phyloP scores from a whole-genome alignment of 139 green algal genomes.

The Microglena sp. region DNA sequence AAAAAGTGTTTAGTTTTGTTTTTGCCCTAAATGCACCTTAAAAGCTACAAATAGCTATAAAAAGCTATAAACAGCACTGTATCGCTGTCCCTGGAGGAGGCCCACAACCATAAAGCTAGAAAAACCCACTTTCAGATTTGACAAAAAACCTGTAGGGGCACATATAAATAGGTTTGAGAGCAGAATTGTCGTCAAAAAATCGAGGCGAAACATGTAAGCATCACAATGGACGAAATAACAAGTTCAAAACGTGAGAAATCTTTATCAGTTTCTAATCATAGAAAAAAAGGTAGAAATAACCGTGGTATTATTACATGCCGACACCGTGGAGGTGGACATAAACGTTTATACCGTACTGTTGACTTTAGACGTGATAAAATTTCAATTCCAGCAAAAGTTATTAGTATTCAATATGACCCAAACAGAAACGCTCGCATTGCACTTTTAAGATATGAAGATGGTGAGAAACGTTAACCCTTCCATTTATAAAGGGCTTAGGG shows the following conservation, averaged over 20 bases:
- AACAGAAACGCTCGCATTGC: conserved; percentile 50
- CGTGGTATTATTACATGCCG: conserved; percentile 47
- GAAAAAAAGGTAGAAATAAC: conserved; percentile 37
- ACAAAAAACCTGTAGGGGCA: too few relatives aligned
- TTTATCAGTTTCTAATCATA: conserved; percentile 30
- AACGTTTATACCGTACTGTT: conserved; percentile 49
- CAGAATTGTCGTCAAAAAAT: too few relatives aligned
- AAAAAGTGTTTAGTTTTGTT: too few relatives aligned
- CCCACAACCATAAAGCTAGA: too few relatives aligned
- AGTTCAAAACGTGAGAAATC: too few relatives aligned
- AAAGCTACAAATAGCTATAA: too few relatives aligned
- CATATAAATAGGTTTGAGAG: too few relatives aligned
- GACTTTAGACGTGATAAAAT: conserved; percentile 46
- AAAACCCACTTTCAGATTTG: conserved; percentile 50
- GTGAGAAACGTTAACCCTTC: conserved; percentile 58
- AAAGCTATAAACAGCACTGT: too few relatives aligned
- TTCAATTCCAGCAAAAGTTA: conserved; percentile 27
- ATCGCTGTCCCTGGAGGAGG: too few relatives aligned
- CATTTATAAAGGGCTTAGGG: conserved; percentile 44
- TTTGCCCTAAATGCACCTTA: too few relatives aligned
- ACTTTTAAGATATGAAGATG: conserved; percentile 59
- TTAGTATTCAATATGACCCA: conserved; percentile 46
- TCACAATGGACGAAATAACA: too few relatives aligned
- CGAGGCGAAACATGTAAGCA: too few relatives aligned
- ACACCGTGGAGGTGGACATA: conserved; percentile 50